Conservation (phyloP, 257 asterid genomes). For the Salvia hispanica region DNA sequence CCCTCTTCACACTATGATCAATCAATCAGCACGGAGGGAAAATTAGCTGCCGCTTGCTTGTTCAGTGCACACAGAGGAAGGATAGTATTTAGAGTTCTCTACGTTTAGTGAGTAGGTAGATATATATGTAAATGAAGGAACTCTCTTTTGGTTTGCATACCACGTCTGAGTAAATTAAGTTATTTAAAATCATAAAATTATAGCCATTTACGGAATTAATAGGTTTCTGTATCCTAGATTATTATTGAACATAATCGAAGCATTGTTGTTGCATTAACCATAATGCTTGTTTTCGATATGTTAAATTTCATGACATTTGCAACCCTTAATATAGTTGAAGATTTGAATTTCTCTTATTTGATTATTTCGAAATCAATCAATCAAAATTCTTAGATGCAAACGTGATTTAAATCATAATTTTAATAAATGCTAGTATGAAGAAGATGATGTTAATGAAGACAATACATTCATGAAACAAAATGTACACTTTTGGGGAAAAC, state of each 20-base stretch:
- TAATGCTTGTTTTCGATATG: neutral
- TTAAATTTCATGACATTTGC: neutral
- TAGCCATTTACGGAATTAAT: constrained; percentile 4
- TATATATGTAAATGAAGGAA: constrained; percentile 37
- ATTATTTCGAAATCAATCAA: no score
- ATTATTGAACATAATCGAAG: constrained; percentile 5
- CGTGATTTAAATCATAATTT: no score
- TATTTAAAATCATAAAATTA: neutral
- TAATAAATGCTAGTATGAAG: no score
- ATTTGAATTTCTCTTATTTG: no score
- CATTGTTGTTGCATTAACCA: constrained; percentile 18
- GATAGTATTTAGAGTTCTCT: constrained; percentile 29
- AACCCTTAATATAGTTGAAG: no score
- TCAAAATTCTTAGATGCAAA: no score
- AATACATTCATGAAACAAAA: no score
- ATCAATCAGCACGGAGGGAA: constrained; percentile 1
- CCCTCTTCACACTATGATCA: constrained; percentile 10
- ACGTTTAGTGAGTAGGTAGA: constrained; percentile 44
- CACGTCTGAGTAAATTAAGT: neutral
- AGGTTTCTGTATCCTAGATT: constrained; percentile 16
- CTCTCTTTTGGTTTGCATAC: constrained; percentile 20
- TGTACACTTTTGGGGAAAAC: no score
- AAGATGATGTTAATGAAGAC: no score
- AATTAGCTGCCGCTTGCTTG: constrained; percentile 17
- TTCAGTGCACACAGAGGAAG: constrained; percentile 26